Base-by-base conservation (phyloP, 148 eudicot genomes). In the Persicaria tinctoria region DNA sequence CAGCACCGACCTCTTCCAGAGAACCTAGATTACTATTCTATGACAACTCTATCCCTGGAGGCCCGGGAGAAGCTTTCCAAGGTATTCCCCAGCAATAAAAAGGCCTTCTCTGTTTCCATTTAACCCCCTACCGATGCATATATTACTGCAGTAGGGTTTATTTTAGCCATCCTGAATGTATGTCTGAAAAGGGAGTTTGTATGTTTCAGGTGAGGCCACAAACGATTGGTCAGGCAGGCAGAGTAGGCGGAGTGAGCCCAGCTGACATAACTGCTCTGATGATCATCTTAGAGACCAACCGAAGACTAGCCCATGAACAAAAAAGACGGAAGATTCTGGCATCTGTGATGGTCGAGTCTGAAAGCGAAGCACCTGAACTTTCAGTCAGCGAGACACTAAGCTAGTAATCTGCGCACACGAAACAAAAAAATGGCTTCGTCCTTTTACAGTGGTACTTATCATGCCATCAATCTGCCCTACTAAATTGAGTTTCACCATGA, bases 241-340 rank as follows among this genome's bases (percentile, higher is more conserved):
- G 97, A 88, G 97, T 92, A 4, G 99, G 96, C 46, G 99, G 99
- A 47, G 97, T 96, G 54, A 96, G 85, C 85, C 97, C 99, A 44
- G 97, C 99, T 78, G 99, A 96, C 79, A 86, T 92, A 59, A 96
- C 97, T 41, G 90, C 97, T 50, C 89, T 96, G 55, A 84, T 96
- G 59, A 92, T 96, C 78, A 82, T 90, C 81, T 83, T 92, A 57
- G 97, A 96, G 84, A 79, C 89, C 41, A 89, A 86, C 60, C 64
- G 90, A 53, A 89, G 99, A 86, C 89, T 73, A 82, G 87, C 89
- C 72, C 83, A 82, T 10, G 88, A 85, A 57, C 89, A 80, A 75
- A 86, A 17, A 73, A 79, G 76, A 56, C 91, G 85, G 11, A 79
- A 84, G 77, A 55, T 78, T 57, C 63, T 80, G 55, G 54, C 85